Conservation (phyloP, 2,329 filamentous ascomycete species). For the Ceratocystis eucalypticola region DNA sequence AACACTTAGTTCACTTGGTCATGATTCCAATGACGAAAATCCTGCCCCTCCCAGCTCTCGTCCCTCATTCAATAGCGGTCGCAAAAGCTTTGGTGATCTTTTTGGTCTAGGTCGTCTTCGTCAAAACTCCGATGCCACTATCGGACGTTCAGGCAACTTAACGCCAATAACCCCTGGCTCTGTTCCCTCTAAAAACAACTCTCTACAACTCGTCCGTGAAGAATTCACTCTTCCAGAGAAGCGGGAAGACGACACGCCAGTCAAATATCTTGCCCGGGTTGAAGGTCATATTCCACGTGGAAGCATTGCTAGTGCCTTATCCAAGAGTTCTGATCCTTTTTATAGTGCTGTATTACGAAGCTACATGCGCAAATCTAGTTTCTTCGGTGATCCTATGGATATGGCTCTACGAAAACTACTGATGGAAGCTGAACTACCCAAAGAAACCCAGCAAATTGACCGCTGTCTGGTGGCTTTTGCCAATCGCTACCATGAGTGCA, state of each 20-base stretch:
- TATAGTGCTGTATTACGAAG: constrained; percentile 72
- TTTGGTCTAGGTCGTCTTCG: constrained; percentile 66
- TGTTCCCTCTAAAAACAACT: constrained; percentile 65
- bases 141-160: constrained; percentile 50
- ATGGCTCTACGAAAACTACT: constrained; percentile 93
- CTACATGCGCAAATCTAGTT: constrained; percentile 89
- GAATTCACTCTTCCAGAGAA: constrained; percentile 59
- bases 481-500: constrained; percentile 95
- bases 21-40: constrained; percentile 57
- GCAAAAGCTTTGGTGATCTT: constrained; percentile 85
- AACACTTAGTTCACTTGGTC: constrained; percentile 71
- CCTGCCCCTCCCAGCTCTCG: constrained; percentile 54
- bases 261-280: constrained; percentile 72
- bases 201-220: constrained; percentile 63
- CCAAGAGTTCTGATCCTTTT: constrained; percentile 76
- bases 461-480: constrained; percentile 87
- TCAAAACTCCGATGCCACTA: constrained; percentile 60
- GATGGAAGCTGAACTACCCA: constrained; percentile 91
- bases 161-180: constrained; percentile 57
- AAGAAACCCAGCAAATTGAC: constrained; percentile 97
- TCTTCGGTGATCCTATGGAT: constrained; percentile 94
- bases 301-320: constrained; percentile 70
- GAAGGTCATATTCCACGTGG: constrained; percentile 70
- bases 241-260: constrained; percentile 76
- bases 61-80: constrained; percentile 75